Evolutionary conservation across 2,329 filamentous ascomycete species (phyloP), one percentile per base, ranked within the genome.

Genomic region (Chlorencoelia australis): DNA sequence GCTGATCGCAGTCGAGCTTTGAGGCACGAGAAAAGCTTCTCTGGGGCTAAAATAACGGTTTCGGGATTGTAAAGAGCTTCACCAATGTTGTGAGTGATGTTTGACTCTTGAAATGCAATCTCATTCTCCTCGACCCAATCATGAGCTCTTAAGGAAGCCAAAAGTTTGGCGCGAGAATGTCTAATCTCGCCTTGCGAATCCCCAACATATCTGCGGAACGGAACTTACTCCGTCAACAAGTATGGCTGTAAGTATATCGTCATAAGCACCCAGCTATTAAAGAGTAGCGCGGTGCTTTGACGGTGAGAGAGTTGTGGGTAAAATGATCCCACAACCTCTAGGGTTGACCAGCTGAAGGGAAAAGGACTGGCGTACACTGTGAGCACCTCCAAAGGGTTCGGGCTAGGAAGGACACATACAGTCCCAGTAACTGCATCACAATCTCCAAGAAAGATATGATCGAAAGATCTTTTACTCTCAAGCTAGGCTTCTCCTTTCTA

Each of bases 391-490:
- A n/a, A n/a, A n/a, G n/a, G n/a, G n/a, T n/a, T n/a, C n/a, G n/a
- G n/a, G n/a, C n/a, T n/a, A n/a, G n/a, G n/a, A n/a, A n/a, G n/a
- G n/a, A n/a, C n/a, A n/a, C n/a, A n/a, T n/a, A n/a, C n/a, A n/a
- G n/a, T n/a, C n/a, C n/a, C n/a, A n/a, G 28, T 30, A 10, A 30
- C 28, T 35, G 26, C 11, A 38, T 39, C 15, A 21, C 30, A 39
- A 34, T 39, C 36, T 29, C 25, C 36, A 24, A 18, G 32, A 17
- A 39, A 24, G n/a, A 39, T 20, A 39, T 27, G 34, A 27, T 39
- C 18, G 27, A n/a, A 34, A 16, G 15, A 15, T n/a, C n/a, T n/a
- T n/a, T n/a, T 16, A 22, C 22, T 17, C 20, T 39, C 21, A 8
- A 39, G 16, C 10, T 14, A 7, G 32, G 37, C 15, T 40, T 28